Base-by-base conservation (phyloP, 2,329 filamentous ascomycete species). In the Ustulina deusta region DNA sequence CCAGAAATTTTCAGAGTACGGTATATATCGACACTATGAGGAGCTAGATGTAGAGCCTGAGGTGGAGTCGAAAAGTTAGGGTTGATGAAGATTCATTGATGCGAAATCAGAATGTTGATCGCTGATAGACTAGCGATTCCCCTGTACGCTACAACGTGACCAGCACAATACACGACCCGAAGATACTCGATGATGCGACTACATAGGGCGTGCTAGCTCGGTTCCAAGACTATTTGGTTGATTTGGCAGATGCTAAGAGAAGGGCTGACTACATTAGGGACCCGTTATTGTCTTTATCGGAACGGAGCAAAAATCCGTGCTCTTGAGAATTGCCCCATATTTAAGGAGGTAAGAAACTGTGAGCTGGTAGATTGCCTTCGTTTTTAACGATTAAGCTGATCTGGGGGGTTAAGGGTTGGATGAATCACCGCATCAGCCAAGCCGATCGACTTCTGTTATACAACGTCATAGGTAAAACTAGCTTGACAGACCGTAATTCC, bases 1-100 rank as follows among this genome's bases (percentile, higher is more conserved):
- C 42, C 74, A 84, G 75, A 78, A 83, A 61, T 94, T 92, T 74
- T 80, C 81, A 0, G 79, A 84, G 13, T 57, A 42, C n/a, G 91
- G 91, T 1, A 84, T 94, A 42, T 94, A 88, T 77, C 84, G 91
- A 36, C 80, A 91, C 73, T 94, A 94, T 74, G 84, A 88, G 3
- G 91, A 93, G 80, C 78, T 93, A 56, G 91, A 93, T 72, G 71
- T 81, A 49, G 79, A 27, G 25, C 44, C 46, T 7, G 46, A 49
- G 13, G 46, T 20, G n/a, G 42, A 44, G 10, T 11, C 42, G 9
- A 44, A 44, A 44, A 10, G 20, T 20, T 44, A 44, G n/a, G n/a
- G 20, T 20, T 9, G 4, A 10, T 22, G 7, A 44, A 44, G 6
- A 10, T 44, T 20, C n/a, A 6, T 7, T 10, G 42, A 44, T 44